Evolutionary conservation across 345 rosid genomes (phyloP), one percentile per base, ranked within the genome.

Genomic region (Populus tremula): DNA sequence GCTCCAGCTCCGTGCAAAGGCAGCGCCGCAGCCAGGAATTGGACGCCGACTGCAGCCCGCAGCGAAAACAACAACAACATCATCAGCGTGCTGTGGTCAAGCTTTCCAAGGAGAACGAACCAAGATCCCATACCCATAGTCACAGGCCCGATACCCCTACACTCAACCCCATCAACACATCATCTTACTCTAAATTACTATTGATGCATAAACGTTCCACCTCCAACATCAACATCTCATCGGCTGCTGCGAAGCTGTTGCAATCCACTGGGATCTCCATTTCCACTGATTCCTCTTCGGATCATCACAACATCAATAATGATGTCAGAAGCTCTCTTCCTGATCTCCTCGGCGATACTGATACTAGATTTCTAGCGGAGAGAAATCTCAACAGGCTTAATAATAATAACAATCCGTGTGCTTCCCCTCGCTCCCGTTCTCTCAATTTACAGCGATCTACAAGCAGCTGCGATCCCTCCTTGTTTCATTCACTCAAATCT

Each of bases 201-300:
- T 35, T 75, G 25, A 64, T 78, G n/a, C 88, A 82, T 12, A 76
- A 80, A 4, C 84, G 88, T 25, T 75, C 88, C 3, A 27, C 76
- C 41, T 33, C 79, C 66, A 77, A 72, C 8, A 56, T 82, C 38
- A 31, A 25, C 67, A 23, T 31, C 67, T 63, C 67, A 31, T 81
- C 90, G 0, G 89, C 95, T 6, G 98, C 97, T n/a, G 77, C 92
- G 0, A 92, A 85, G 87, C 89, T 94, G 66, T 81, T 94, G 49
- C 88, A 89, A 50, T 86, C 88, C 3, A 85, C 81, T 49, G 90
- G 84, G 39, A 81, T 83, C 17, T 10, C 38, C 45, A 78, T 70
- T 65, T 36, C 78, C 43, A 71, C 16, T 23, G 75, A 78, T 6
- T 77, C 83, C 2, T 29, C 73, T 39, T 27, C 43, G 33, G 81